Evolutionary conservation across 495 filamentous ascomycete species (phyloP).

Genomic region (Annulohypoxylon stygium): DNA sequence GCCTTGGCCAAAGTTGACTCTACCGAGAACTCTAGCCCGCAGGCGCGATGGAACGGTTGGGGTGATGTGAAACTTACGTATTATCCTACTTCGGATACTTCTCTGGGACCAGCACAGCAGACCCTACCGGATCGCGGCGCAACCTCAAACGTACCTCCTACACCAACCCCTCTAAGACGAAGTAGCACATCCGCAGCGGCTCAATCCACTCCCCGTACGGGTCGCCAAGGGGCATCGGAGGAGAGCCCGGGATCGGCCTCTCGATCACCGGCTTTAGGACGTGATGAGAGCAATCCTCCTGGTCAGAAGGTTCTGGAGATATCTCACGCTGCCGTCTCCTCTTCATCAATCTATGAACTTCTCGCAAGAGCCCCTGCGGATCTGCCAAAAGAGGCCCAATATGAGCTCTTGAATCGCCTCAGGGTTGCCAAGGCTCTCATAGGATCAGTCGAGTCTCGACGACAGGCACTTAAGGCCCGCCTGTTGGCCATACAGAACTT

Average conservation of each 20-base stretch:
- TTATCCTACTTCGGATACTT: conserved; percentile 54
- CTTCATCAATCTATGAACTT: conserved; percentile 74
- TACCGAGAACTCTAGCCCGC: conserved; percentile 52
- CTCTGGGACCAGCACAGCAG: conserved; percentile 40
- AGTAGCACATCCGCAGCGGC: conserved; percentile 56
- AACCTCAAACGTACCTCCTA: conserved; percentile 50
- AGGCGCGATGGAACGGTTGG: conserved; percentile 61
- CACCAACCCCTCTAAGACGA: conserved; percentile 63
- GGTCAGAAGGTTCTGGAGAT: conserved; percentile 76
- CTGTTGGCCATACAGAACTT: conserved; percentile 92
- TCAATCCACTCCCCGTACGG: conserved; percentile 55
- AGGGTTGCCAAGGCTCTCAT: conserved; percentile 83
- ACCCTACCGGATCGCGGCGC: conserved; percentile 43
- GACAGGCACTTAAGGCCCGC: conserved; percentile 82
- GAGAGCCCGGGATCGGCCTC: conserved; percentile 55
- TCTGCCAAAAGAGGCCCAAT: conserved; percentile 78
- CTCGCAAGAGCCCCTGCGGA: conserved; percentile 72
- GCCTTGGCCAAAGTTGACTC: conserved; percentile 68
- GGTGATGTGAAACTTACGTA: conserved; percentile 63
- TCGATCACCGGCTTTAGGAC: conserved; percentile 45
- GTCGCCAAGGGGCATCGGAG: conserved; percentile 50
- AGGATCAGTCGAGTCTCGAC: conserved; percentile 72
- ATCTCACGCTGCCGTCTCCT: conserved; percentile 71
- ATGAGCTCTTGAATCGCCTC: conserved; percentile 87
- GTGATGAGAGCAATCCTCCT: conserved; percentile 67